Evolutionary conservation across 805 yeast species (phyloP).

Genomic region (Starmerella powellii): DNA sequence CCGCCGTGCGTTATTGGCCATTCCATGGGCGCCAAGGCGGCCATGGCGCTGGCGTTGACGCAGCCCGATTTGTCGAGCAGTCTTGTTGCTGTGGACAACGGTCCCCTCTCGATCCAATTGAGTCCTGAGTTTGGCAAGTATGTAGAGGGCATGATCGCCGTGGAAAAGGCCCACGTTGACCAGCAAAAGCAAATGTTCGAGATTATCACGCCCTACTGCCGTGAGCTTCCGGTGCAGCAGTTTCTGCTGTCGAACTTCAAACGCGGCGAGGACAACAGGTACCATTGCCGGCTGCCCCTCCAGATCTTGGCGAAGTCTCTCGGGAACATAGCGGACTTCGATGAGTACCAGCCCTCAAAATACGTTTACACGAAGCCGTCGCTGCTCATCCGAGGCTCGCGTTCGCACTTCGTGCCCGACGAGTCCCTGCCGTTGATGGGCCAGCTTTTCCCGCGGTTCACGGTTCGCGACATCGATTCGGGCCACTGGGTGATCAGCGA

Average conservation of each 20-base stretch:
- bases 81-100: slow-evolving; percentile 74
- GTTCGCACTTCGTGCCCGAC: slow-evolving; percentile 69
- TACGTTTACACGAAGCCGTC: slow-evolving; percentile 59
- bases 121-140: slow-evolving; percentile 54
- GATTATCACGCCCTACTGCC: slow-evolving; percentile 50
- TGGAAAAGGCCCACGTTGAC: slow-evolving; percentile 38
- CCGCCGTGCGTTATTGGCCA: slow-evolving; percentile 32
- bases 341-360: slow-evolving; percentile 41
- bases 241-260: slow-evolving; percentile 63
- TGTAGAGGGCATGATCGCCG: slow-evolving; percentile 47
- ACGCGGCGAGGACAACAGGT: slow-evolving; percentile 30
- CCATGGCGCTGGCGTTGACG: slow-evolving; percentile 71
- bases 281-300: slow-evolving; percentile 54
- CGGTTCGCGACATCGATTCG: slow-evolving; percentile 58
- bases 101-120: slow-evolving; percentile 61
- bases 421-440: slow-evolving; percentile 66
- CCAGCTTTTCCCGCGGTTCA: slow-evolving; percentile 64
- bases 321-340: slow-evolving; percentile 65
- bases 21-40: slow-evolving; percentile 76
- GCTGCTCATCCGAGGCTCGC: slow-evolving; percentile 66
- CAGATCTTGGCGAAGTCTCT: slow-evolving; percentile 54
- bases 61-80: slow-evolving; percentile 48
- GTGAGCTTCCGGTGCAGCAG: slow-evolving; percentile 49
- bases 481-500: slow-evolving; percentile 94
- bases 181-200: slow-evolving; percentile 57